Conservation (phyloP, 1,284 basidiomycete genomes). For the Rhodotorula glutinis region DNA sequence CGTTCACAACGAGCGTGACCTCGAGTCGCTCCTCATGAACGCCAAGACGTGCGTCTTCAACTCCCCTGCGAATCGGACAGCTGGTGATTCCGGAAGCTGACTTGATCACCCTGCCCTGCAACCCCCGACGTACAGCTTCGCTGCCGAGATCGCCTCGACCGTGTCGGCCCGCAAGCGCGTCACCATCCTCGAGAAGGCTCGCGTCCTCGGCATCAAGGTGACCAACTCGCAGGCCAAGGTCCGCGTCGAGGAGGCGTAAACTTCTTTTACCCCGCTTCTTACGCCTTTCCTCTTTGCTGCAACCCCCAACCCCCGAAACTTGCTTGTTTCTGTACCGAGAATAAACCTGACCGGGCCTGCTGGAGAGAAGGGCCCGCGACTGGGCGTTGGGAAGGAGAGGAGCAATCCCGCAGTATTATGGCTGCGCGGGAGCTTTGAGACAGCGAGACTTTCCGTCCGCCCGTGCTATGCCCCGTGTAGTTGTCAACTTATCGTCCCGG, state of each 20-base stretch:
- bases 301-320: background rate
- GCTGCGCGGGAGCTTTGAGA: too few relatives aligned
- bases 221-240: constrained; percentile 93
- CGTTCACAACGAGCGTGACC: constrained; percentile 84
- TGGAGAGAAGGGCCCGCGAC: too few relatives aligned
- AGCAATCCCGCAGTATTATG: too few relatives aligned
- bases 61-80: background rate
- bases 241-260: constrained; percentile 82
- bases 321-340: too few relatives aligned
- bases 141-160: constrained; percentile 95
- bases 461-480: too few relatives aligned
- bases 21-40: constrained; percentile 95
- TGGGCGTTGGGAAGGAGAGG: too few relatives aligned
- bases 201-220: constrained; percentile 66
- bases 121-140: constrained; percentile 64
- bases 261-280: too few relatives aligned
- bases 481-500: too few relatives aligned
- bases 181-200: constrained; percentile 87
- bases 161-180: constrained; percentile 96
- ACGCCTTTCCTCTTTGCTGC: background rate
- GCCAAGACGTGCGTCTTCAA: constrained; percentile 51
- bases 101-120: too few relatives aligned
- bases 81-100: too few relatives aligned
- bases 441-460: too few relatives aligned
- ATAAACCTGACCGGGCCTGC: too few relatives aligned